phyloP scores from a whole-genome alignment of 2,329 filamentous ascomycete species.

The Sarocladiaceae sp. region DNA sequence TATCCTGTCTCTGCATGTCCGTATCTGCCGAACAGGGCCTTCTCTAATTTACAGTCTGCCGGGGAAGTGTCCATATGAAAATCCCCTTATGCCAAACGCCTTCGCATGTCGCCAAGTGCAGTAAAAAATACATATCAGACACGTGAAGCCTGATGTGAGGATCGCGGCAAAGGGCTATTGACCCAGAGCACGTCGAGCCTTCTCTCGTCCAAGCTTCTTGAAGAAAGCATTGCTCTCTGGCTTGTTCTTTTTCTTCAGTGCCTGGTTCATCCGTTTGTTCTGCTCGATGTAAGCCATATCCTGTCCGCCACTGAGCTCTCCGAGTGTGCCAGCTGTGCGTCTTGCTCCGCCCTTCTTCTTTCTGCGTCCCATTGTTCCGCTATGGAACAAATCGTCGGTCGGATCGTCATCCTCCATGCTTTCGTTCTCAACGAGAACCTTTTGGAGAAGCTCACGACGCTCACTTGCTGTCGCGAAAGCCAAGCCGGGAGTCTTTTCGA shows the following conservation, averaged over 20 bases:
- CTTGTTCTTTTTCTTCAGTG: constrained; percentile 33
- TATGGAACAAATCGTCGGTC: constrained; percentile 36
- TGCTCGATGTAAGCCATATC: constrained; percentile 96
- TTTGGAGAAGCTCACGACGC: constrained; percentile 79
- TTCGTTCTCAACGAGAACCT: constrained; percentile 86
- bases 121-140: background rate
- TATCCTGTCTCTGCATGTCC: too few species aligned
- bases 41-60: constrained; percentile 3
- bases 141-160: background rate
- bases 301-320: constrained; percentile 83
- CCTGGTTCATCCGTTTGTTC: constrained; percentile 63
- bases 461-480: constrained; percentile 76
- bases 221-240: constrained; percentile 36
- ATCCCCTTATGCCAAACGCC: constrained; percentile 1
- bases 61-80: background rate
- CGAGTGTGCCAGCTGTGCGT: constrained; percentile 79
- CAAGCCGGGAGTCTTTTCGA: constrained; percentile 77
- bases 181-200: constrained; percentile 30
- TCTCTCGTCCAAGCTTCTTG: constrained; percentile 39
- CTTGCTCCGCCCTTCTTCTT: constrained; percentile 57
- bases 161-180: constrained; percentile 14
- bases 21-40: too few species aligned
- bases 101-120: background rate
- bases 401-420: constrained; percentile 69
- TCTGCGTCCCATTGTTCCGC: constrained; percentile 40